Conservation (phyloP, 2,329 filamentous ascomycete genomes). For the Fusarium mundagurra region DNA sequence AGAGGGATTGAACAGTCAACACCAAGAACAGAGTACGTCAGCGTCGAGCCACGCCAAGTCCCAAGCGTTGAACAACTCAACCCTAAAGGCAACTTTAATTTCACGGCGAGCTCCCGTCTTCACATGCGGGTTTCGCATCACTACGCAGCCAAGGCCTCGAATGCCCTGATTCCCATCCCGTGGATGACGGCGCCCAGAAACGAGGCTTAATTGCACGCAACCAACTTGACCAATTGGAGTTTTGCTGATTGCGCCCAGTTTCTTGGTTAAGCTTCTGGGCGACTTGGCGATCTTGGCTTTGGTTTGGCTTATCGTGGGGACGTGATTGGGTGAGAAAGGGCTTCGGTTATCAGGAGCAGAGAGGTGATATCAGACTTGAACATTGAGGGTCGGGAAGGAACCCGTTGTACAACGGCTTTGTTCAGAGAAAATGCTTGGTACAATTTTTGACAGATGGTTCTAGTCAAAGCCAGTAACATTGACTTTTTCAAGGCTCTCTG, state of each 20-base stretch:
- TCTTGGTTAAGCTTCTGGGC: slow-evolving; percentile 8
- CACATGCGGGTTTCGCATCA: not conserved
- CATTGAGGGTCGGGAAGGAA: too few relatives aligned
- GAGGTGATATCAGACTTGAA: not conserved
- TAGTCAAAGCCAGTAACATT: too few relatives aligned
- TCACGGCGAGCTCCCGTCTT: not conserved
- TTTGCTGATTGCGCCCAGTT: not conserved
- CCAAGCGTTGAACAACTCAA: slow-evolving; percentile 21
- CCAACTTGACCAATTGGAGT: not conserved
- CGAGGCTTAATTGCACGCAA: slow-evolving; percentile 15
- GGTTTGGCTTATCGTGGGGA: not conserved
- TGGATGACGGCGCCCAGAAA: slow-evolving; percentile 21
- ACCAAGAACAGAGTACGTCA: slow-evolving; percentile 12
- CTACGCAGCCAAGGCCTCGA: not conserved
- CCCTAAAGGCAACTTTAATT: slow-evolving; percentile 10
- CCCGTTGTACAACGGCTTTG: not conserved
- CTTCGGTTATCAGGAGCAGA: not conserved
- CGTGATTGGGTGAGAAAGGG: not conserved
- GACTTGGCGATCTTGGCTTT: slow-evolving; percentile 18
- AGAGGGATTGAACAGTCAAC: not conserved
- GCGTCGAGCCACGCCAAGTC: slow-evolving; percentile 16
- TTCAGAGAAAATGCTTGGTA: not conserved
- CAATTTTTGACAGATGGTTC: fast-evolving
- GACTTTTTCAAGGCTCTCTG: not conserved
- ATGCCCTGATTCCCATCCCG: slow-evolving; percentile 3